Conservation (phyloP, 495 filamentous ascomycete genomes). For the Pseudoneurospora amorphoporcata region DNA sequence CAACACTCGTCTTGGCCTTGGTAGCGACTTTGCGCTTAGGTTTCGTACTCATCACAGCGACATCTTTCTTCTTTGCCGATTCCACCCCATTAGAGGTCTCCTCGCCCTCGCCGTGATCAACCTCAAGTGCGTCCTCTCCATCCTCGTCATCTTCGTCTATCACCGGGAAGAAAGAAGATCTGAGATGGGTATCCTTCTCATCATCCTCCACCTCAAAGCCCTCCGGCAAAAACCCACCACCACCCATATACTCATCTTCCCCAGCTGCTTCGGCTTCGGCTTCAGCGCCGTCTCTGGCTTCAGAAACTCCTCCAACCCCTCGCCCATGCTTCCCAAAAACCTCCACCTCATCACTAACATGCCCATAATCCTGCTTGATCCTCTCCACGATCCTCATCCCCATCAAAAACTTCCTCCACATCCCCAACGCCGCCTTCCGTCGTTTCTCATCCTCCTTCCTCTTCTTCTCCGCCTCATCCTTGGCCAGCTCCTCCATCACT, state of each 20-base stretch:
- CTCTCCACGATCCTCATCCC: conserved; percentile 73
- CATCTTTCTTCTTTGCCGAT: not conserved
- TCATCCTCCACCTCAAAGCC: conserved; percentile 34
- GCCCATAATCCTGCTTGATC: conserved; percentile 71
- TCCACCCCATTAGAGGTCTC: not conserved
- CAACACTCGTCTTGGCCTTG: conserved; percentile 3
- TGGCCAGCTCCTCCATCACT: conserved; percentile 71
- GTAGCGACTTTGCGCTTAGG: conserved; percentile 10
- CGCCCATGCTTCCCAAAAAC: conserved; percentile 26
- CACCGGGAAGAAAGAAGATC: conserved; percentile 32
- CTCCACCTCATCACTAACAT: conserved; percentile 30
- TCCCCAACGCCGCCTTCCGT: conserved; percentile 58
- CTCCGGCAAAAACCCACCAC: conserved; percentile 47
- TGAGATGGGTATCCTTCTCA: conserved; percentile 14
- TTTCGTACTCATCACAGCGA: conserved; percentile 14
- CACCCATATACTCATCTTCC: conserved; percentile 37
- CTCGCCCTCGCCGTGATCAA: conserved; percentile 21
- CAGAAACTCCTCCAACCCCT: conserved; percentile 1
- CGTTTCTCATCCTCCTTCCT: conserved; percentile 76
- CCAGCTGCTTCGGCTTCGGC: conserved; percentile 7
- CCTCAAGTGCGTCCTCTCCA: conserved; percentile 17
- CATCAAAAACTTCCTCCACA: conserved; percentile 81
- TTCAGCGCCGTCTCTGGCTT: not conserved
- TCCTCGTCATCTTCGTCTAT: conserved; percentile 28
- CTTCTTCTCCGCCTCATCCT: conserved; percentile 67